Evolutionary conservation across 1,284 basidiomycete species (phyloP).

Genomic region (Singerocomus inundabilis): DNA sequence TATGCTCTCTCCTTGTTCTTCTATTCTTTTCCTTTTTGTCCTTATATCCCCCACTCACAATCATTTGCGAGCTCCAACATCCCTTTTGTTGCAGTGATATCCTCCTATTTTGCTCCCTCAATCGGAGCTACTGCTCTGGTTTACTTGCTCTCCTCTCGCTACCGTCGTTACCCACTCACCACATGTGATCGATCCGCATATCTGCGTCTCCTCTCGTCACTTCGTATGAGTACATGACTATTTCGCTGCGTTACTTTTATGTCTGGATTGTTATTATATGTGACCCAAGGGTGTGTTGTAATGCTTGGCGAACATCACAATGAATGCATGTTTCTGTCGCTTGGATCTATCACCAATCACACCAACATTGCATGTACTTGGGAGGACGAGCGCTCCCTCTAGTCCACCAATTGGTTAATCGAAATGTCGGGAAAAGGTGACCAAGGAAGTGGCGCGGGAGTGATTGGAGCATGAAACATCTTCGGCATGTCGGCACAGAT

Average conservation of each 20-base stretch:
- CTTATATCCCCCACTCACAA: background rate
- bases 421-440: no score
- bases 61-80: constrained; percentile 4
- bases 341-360: no score
- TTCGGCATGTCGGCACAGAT: no score
- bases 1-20: background rate
- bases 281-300: constrained; percentile 6
- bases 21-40: background rate
- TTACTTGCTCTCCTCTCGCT: background rate
- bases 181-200: background rate
- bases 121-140: background rate
- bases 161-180: background rate
- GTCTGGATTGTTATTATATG: background rate
- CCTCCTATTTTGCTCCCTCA: background rate
- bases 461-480: no score
- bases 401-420: no score
- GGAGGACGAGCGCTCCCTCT: no score
- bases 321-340: no score
- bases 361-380: no score
- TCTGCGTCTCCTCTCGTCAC: background rate
- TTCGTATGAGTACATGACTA: background rate
- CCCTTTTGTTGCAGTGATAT: constrained; percentile 2
- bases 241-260: constrained; percentile 1
- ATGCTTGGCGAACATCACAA: background rate
- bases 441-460: no score